Evolutionary conservation across 768 basidiomycete genomes (phyloP).

Genomic region (Cystofilobasidium bisporidii): DNA sequence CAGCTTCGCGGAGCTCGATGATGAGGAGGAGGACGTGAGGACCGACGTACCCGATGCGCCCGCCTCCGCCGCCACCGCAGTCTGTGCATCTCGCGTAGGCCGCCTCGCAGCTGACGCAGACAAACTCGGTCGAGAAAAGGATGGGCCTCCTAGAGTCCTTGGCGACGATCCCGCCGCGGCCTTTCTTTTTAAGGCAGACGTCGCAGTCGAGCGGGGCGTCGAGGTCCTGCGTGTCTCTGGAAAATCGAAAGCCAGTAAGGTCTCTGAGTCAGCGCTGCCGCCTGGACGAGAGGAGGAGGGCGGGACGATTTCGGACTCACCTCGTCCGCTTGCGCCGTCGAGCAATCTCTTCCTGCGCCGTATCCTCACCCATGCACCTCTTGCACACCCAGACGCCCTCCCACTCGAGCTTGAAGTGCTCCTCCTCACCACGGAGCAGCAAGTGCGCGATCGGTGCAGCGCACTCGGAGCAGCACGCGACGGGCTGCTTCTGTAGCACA

Average conservation of each 20-base stretch:
- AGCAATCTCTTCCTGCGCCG: not conserved
- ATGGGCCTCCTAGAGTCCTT: constrained; percentile 13
- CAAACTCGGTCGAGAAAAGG: constrained; percentile 27
- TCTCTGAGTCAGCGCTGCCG: not conserved
- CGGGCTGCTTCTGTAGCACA: constrained; percentile 1
- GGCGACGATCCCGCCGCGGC: constrained; percentile 24
- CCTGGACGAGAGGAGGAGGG: not conserved
- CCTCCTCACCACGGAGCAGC: constrained; percentile 30
- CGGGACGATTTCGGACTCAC: not conserved
- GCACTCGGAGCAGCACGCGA: constrained; percentile 27
- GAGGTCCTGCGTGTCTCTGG: constrained; percentile 16
- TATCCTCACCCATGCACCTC: constrained; percentile 4
- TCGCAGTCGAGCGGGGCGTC: constrained; percentile 13
- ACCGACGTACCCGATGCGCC: constrained; percentile 29
- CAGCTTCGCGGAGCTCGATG: no score
- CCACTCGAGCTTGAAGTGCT: constrained; percentile 29
- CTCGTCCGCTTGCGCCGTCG: not conserved
- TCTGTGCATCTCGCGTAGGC: constrained; percentile 33
- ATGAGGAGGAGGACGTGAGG: no score
- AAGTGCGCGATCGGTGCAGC: constrained; percentile 19
- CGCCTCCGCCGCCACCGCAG: constrained; percentile 33
- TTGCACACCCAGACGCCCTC: constrained; percentile 21
- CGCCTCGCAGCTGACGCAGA: constrained; percentile 31
- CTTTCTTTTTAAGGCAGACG: constrained; percentile 16
- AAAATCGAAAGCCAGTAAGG: not conserved